Conservation (phyloP, 2,329 filamentous ascomycete species). For the Paramyrothecium sp. region DNA sequence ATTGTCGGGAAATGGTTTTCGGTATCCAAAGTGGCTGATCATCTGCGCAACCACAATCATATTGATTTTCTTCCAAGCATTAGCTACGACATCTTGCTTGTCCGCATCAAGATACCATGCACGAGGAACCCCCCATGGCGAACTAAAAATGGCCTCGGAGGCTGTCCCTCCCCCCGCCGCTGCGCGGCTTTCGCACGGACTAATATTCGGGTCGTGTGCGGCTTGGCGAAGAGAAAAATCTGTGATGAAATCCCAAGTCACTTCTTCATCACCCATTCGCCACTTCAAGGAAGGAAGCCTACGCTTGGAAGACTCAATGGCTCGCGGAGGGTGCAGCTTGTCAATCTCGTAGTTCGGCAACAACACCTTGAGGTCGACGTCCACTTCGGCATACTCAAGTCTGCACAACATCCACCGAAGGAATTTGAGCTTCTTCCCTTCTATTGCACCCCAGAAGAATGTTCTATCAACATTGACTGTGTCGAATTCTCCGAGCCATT, state of each 20-base stretch:
- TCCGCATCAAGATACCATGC: background rate
- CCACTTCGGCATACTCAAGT: background rate
- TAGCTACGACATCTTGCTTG: background rate
- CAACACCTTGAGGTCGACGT: background rate
- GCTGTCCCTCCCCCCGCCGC: background rate
- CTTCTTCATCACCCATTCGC: background rate
- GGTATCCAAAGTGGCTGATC: background rate
- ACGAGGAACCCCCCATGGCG: background rate
- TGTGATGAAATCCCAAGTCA: background rate
- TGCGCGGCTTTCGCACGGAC: background rate
- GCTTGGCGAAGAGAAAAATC: background rate
- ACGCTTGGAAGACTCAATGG: background rate
- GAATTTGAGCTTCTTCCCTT: background rate
- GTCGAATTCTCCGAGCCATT: too few species aligned
- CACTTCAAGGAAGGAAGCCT: background rate
- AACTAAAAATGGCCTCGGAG: background rate
- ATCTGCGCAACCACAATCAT: background rate
- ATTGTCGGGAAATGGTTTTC: background rate
- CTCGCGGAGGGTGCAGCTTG: background rate
- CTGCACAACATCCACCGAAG: background rate
- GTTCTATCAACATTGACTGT: background rate
- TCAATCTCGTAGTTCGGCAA: background rate
- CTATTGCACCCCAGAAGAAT: background rate
- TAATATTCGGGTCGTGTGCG: background rate
- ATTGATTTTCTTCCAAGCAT: background rate